Evolutionary conservation across 108 stramenopile genomes (phyloP), one percentile per base, ranked within the genome.

Genomic region (Fragilaria crotonensis): DNA sequence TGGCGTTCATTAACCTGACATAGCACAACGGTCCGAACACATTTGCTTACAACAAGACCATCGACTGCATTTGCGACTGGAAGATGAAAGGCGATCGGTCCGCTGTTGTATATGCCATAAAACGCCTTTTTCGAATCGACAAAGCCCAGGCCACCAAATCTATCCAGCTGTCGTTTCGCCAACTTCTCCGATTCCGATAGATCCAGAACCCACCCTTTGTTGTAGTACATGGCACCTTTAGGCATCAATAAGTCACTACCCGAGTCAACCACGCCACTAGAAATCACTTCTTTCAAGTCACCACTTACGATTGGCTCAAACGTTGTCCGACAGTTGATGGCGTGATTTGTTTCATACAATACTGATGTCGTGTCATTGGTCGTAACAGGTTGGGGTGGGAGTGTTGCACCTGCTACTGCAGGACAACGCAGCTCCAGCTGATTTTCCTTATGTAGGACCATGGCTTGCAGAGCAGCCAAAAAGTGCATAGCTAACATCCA

Each of bases 401-500:
- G 20, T n/a, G 41, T 30, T 14, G 28, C 54, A 27, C 53, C 52
- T 9, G 48, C 46, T 14, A 27, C 27, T 30, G 17, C 41, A 1
- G 17, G 62, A 57, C 22, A 52, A 33, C 23, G 30, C 54, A 27
- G 7, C 36, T 7, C 36, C 7, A 41, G 36, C 7, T 14, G 11
- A 11, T 41, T 41, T 14, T 41, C 36, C 36, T 41, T 77, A 44
- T 69, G 51, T 45, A 66, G 62, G 25, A 74, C 33, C 4, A 84
- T 83, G 50, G 52, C 59, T 48, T 89, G 85, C 59, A 89, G 50
- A 18, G 79, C 85, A 33, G 85, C 80, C 2, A 87, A 36, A 44
- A 93, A 73, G 61, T 87, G 75, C 85, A 93, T 80, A 33, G 85
- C 83, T 54, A 84, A 49, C 60, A 89, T 63, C 85, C 84, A 89